Base-by-base conservation (phyloP, 2,329 filamentous ascomycete genomes). In the Pseudogymnoascus sp. region DNA sequence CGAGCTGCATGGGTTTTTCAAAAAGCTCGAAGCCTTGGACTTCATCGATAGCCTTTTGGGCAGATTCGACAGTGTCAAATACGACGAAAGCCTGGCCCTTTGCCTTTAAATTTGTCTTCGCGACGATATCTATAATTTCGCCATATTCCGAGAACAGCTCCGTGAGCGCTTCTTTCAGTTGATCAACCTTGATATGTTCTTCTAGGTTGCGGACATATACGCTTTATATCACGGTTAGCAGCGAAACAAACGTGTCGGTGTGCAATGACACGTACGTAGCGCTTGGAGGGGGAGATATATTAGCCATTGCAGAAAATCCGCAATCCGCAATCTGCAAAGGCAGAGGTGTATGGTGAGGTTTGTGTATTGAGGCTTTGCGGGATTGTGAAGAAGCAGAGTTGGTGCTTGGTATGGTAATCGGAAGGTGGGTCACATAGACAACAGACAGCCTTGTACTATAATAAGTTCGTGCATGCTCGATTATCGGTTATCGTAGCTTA, bases 31-130 rank as follows among this genome's bases (percentile, higher is more conserved):
- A 99, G 7, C 91, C 93, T 71, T 97, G 89, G 66, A 96, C 82
- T 69, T 96, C 91, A 61, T 96, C 90, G 66, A 97, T 89, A 16
- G 95, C 93, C 66, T 86, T 83, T 61, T 84, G 80, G 3, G 93
- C 93, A n/a, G 87, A 85, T 63, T 92, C 89, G n/a, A 88, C 79
- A 65, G 81, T 84, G 70, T 96, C 91, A 74, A 92, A 97, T 53
- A 97, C 92, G 60, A 99, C 79, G 73, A 99, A 99, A 0, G 95
- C 95, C 77, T 99, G 95, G 11, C 95, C 95, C 75, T 96, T 97
- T 46, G 91, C 90, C 74, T 90, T 93, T 31, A 97, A 77, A 75
- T 96, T 97, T 67, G 85, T 91, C 79, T 96, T 96, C 49, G 90
- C 90, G 65, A 96, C 84, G 61, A 96, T 85, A 66, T 96, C 92